Evolutionary conservation across 2,329 filamentous ascomycete genomes (phyloP), one percentile per base, ranked within the genome.

Genomic region (Colletotrichum paranaense): DNA sequence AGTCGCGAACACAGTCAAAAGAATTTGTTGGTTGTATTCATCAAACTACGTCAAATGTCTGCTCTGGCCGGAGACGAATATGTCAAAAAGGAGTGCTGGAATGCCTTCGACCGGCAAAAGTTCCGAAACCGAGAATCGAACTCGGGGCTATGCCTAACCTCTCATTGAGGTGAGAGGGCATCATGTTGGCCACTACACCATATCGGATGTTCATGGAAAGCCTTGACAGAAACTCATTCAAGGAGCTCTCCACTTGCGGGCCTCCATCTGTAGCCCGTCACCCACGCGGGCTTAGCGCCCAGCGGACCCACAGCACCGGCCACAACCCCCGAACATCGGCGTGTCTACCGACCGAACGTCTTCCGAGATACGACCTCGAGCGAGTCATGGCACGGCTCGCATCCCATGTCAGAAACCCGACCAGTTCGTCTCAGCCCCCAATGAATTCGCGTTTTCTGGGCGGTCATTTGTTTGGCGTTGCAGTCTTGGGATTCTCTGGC

Each of bases 81-180:
- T 49, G 42, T 49, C 16, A 49, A n/a, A n/a, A 49, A n/a, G 19
- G 6, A 0, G 7, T 1, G 0, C 1, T 3, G 3, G 0, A n/a
- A 19, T 42, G 38, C 38, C 16, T 3, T 7, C 19, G n/a, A 58
- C 64, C 28, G 5, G 19, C 16, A 58, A 64, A 63, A 63, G 1
- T 67, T 71, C 68, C 68, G 68, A 71, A 67, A 67, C 68, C 68
- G 68, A 71, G 56, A 71, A 67, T 71, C 68, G 63, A 71, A 71
- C 63, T 71, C 63, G 68, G 68, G 68, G 63, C 68, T 71, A 71
- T 71, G 68, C 68, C 68, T 71, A 67, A 35, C 69, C 57, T 72
- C 22, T 55, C 69, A 49, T 2, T 1, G 1, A 2, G 1, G 2
- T 72, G 64, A 68, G 69, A 72, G 58, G 69, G 69, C 69, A 68